Evolutionary conservation across 345 rosid genomes (phyloP), one percentile per base, ranked within the genome.

Genomic region (Tarenaya hassleriana): DNA sequence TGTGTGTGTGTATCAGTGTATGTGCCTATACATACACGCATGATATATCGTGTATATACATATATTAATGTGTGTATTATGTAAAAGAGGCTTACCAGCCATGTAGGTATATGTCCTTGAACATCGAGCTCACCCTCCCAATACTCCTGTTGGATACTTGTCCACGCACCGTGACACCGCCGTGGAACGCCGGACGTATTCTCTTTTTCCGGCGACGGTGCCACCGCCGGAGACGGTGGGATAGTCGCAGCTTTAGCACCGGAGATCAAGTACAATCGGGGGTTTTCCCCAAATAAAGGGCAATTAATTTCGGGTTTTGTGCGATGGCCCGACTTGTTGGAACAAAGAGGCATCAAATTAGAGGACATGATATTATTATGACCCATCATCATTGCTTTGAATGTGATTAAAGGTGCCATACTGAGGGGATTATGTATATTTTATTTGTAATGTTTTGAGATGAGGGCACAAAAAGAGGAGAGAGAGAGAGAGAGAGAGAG

Each of bases 101-200:
- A 91, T 38, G 72, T 51, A 11, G 96, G 98, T 56, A 91, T 79
- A 49, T 82, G 60, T 61, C 98, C 96, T 72, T 82, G 43, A 5
- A 91, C 90, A 38, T 1, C 52, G 8, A 84, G 80, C 77, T 84
- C 97, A 13, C 95, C 95, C 62, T 88, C 88, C 95, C 86, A 88
- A 33, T 78, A 65, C 63, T 76, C 88, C 50, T 77, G 86, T 60
- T 69, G 78, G 68, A 88, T 49, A 69, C 97, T 88, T 10, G 81
- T 78, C 97, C 97, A 88, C 7, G 97, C 97, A 44, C 66, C 83
- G 55, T 88, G 97, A 49, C 65, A 50, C 34, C 37, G 53, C 53
- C 29, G 56, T 34, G 7, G 18, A 24, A 21, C 51, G 4, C 8
- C 42, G 37, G 20, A 48, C 6, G 16, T 16, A 7, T 3, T 54